phyloP scores from a whole-genome alignment of 2,329 filamentous ascomycete genomes.

The Raffaelea ambrosiae region DNA sequence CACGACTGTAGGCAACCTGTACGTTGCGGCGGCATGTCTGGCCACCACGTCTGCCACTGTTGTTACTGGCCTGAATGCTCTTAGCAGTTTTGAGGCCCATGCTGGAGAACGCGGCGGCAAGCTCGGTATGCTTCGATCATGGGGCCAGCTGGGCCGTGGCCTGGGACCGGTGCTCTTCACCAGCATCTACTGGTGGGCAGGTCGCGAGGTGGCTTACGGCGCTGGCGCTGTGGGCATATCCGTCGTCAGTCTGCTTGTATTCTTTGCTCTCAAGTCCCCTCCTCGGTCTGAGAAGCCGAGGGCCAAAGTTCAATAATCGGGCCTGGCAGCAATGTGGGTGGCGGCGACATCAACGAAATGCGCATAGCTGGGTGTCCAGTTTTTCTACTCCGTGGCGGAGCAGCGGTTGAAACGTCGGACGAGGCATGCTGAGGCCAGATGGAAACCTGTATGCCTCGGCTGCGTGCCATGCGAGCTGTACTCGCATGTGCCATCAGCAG shows the following conservation, averaged over 20 bases:
- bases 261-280: conserved; percentile 63
- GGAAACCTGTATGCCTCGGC: too few relatives aligned
- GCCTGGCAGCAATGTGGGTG: neutral
- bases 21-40: conserved; percentile 72
- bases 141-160: conserved; percentile 81
- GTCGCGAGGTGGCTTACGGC: conserved; percentile 74
- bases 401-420: too few relatives aligned
- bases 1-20: conserved; percentile 60
- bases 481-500: too few relatives aligned
- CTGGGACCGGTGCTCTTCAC: conserved; percentile 87
- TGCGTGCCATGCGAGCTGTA: too few relatives aligned
- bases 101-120: conserved; percentile 77
- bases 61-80: conserved; percentile 83
- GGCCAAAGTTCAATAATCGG: conserved; percentile 2
- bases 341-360: too few relatives aligned
- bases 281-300: conserved; percentile 20
- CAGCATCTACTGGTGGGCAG: conserved; percentile 97
- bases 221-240: conserved; percentile 75
- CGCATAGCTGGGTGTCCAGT: too few relatives aligned
- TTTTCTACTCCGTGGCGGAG: too few relatives aligned
- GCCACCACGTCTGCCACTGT: conserved; percentile 91
- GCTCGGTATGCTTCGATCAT: conserved; percentile 70
- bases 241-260: conserved; percentile 61
- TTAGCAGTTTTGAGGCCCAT: conserved; percentile 82
- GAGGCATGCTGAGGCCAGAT: too few relatives aligned